A percentile compares a stretch with the other conserved stretches of the same genome.
Evolutionary conservation across 202 grass and related monocot genomes (phyloP).

Genomic region (Schoenoplectus tabernaemontani): DNA sequence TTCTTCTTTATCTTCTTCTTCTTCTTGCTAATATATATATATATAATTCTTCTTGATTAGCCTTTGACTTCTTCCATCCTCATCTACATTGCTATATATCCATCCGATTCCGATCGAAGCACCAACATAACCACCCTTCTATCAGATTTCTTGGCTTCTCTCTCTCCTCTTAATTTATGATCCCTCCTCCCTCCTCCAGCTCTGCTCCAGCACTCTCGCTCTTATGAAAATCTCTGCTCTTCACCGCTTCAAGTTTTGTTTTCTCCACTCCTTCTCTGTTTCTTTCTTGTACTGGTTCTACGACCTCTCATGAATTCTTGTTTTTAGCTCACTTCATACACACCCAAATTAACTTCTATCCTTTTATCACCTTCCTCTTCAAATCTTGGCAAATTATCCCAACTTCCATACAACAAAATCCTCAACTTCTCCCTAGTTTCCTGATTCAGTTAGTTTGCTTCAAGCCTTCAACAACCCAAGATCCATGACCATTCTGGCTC

Average conservation of each 20-base stretch:
- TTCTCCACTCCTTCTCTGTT: slow-evolving; percentile 44
- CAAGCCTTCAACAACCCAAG: background rate
- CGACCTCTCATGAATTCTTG: slow-evolving; percentile 31
- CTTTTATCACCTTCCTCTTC: background rate
- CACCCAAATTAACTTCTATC: background rate
- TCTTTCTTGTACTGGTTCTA: slow-evolving; percentile 48
- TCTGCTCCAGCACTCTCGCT: background rate
- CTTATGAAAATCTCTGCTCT: slow-evolving; percentile 35
- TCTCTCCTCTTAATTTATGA: slow-evolving; percentile 16
- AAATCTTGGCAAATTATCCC: background rate
- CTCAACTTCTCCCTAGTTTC: background rate
- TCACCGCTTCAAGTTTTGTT: slow-evolving; percentile 23
- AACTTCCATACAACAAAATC: background rate
- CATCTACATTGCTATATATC: no score
- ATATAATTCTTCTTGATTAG: background rate
- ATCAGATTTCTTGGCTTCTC: background rate
- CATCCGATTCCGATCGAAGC: background rate
- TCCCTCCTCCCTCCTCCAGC: background rate
- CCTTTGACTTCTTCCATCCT: background rate
- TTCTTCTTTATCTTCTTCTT: no score
- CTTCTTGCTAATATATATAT: no score
- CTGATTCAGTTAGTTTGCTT: background rate
- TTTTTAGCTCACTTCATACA: background rate
- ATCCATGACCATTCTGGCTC: background rate
- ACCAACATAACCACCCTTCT: background rate